phyloP scores from a whole-genome alignment of 371 early-diverging fungal genomes.

The Mortierella sp. region DNA sequence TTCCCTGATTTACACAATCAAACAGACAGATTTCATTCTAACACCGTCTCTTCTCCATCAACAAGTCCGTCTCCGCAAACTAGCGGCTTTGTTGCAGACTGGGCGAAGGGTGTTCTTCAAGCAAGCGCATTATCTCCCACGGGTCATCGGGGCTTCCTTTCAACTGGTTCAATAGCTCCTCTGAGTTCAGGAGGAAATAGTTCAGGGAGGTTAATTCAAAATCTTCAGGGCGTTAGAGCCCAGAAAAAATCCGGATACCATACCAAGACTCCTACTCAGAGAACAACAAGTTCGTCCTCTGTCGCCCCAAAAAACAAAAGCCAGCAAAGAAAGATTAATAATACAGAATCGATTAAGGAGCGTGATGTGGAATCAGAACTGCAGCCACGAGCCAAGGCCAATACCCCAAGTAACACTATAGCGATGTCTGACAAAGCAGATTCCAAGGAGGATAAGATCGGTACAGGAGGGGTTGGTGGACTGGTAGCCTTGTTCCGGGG shows the following conservation, averaged over 20 bases:
- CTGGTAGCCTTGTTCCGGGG: slow-evolving; percentile 39
- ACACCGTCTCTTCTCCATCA: not conserved
- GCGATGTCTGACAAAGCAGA: not conserved
- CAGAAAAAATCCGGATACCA: slow-evolving; percentile 1
- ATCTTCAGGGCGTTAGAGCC: slow-evolving; percentile 4
- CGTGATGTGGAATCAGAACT: too few species aligned
- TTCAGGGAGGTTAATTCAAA: slow-evolving; percentile 18
- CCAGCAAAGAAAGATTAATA: not conserved
- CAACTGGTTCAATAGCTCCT: slow-evolving; percentile 15
- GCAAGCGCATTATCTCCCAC: slow-evolving; percentile 19
- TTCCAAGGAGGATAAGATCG: not conserved
- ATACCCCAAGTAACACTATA: not conserved
- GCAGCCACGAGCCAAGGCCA: not conserved
- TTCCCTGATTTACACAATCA: not conserved
- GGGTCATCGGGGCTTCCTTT: slow-evolving; percentile 14
- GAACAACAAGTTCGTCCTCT: not conserved
- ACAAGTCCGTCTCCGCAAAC: not conserved
- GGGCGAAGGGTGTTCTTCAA: slow-evolving; percentile 23
- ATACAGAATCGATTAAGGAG: too few species aligned
- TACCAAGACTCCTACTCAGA: not conserved
- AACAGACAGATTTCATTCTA: not conserved
- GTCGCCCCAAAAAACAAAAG: not conserved
- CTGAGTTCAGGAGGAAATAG: slow-evolving; percentile 11
- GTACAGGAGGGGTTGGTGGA: slow-evolving; percentile 20
- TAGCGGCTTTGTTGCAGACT: not conserved